Conservation (phyloP, 805 yeast species). For the Candida fluviatilis region DNA sequence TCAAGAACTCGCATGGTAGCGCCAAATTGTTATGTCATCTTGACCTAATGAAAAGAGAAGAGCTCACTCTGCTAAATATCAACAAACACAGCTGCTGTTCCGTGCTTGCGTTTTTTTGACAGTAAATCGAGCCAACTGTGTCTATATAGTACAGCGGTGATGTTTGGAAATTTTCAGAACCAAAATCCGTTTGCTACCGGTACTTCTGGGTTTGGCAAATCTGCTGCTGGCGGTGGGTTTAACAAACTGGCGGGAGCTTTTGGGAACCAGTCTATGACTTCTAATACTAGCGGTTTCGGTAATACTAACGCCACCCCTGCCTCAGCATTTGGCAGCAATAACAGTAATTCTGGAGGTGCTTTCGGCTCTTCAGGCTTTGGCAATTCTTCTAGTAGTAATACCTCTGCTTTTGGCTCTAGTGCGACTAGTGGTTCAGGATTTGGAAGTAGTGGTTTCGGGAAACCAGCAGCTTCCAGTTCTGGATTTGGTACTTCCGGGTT, state of each 20-base stretch:
- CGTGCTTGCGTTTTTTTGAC: too few relatives aligned
- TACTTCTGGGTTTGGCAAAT: constrained; percentile 2
- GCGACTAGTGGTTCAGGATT: constrained; percentile 8
- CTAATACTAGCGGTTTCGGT: constrained; percentile 13
- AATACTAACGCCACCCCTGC: constrained; percentile 7
- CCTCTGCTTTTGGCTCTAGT: constrained; percentile 6
- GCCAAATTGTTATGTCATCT: too few relatives aligned
- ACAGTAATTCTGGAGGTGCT: constrained; percentile 15
- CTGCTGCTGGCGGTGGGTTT: constrained; percentile 7
- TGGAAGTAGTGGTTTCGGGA: constrained; percentile 12
- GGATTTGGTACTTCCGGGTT: constrained; percentile 11
- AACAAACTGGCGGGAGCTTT: constrained; percentile 8
- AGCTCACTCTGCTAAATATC: too few relatives aligned
- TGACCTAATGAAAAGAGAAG: too few relatives aligned
- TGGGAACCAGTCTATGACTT: constrained; percentile 12
- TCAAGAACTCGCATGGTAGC: too few relatives aligned
- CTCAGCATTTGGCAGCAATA: constrained; percentile 5
- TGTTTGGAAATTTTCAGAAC: constrained; percentile 3
- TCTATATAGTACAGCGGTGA: neutral
- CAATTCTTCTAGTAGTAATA: constrained; percentile 1
- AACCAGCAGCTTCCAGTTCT: constrained; percentile 4
- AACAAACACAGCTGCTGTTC: too few relatives aligned
- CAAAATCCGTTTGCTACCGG: neutral
- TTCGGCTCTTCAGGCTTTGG: constrained; percentile 14
- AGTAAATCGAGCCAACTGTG: too few relatives aligned